These are phyloP conservation scores for Nicotiana sylvestris DNA, from an alignment of 257 asterid species.

Conservation along the genomic window DNA sequence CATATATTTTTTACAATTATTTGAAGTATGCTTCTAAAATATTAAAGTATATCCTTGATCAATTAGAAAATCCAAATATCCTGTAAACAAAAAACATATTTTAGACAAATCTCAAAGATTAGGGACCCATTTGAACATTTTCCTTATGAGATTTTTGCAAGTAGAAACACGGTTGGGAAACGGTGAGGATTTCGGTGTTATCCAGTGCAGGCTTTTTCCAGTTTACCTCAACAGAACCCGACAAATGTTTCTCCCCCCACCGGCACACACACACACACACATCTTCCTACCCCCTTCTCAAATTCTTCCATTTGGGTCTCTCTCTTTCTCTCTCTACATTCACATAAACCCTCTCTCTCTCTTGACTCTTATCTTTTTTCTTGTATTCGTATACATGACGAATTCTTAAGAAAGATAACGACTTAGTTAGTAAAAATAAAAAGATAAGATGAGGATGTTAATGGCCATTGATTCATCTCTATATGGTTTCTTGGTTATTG, in stretches of 20 bases:
- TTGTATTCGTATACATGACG: conserved; percentile 2
- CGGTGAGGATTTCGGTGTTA: conserved; percentile 21
- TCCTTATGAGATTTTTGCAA: too few species aligned
- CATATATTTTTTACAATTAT: too few species aligned
- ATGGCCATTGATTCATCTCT: conserved; percentile 53
- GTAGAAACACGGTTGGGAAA: not conserved
- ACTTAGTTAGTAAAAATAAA: conserved; percentile 1
- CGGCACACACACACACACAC: too few species aligned
- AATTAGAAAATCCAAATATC: too few species aligned
- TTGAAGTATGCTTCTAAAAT: too few species aligned
- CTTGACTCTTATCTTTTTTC: not conserved
- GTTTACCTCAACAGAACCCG: not conserved
- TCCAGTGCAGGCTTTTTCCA: conserved; percentile 49
- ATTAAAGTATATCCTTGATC: too few species aligned
- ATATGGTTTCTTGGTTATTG: conserved; percentile 56
- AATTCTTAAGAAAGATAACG: conserved; percentile 9
- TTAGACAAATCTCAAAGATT: too few species aligned
- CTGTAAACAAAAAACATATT: too few species aligned
- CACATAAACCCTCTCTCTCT: not conserved
- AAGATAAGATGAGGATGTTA: conserved; percentile 43
- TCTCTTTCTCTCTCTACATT: conserved; percentile 7
- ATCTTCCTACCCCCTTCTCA: not conserved
- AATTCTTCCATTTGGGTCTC: conserved; percentile 13
- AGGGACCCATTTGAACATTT: too few species aligned
- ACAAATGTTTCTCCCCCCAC: not conserved